phyloP scores from a whole-genome alignment of 257 asterid genomes.

The Mitragyna speciosa region DNA sequence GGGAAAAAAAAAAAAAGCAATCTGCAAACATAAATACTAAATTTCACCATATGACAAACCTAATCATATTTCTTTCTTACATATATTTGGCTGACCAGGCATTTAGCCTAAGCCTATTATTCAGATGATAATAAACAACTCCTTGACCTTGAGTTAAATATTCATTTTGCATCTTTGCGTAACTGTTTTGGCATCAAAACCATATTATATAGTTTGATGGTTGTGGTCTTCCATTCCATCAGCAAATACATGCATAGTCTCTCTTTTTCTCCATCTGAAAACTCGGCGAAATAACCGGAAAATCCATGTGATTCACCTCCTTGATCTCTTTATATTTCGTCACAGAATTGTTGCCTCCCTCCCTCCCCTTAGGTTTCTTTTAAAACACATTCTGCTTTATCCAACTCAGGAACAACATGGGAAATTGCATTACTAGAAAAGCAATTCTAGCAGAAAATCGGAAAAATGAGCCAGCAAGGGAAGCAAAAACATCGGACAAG shows the following conservation, averaged over 20 bases:
- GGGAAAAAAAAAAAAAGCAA: too few species aligned
- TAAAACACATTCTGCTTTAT: not conserved
- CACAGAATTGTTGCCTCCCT: not conserved
- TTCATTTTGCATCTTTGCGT: not conserved
- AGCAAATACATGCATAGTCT: conserved; percentile 9
- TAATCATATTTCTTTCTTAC: not conserved
- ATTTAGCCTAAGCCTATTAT: not conserved
- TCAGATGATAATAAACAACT: not conserved
- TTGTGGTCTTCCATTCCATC: not conserved
- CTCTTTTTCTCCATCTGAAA: not conserved
- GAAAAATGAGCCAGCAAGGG: not conserved
- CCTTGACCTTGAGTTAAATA: not conserved
- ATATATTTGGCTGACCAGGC: too few species aligned
- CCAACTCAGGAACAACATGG: not conserved
- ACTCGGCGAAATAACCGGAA: conserved; percentile 22
- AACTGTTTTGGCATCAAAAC: conserved; percentile 4
- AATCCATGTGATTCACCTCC: conserved; percentile 12
- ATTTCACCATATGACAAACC: not conserved
- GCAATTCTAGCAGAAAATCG: not conserved
- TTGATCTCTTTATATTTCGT: conserved; percentile 10
- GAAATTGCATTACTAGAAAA: conserved; percentile 19
- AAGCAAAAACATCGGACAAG: not conserved
- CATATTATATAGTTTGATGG: not conserved
- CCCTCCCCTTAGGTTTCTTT: not conserved
- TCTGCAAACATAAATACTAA: too few species aligned